These are phyloP conservation scores for Apiotrichum veenhuisii DNA, from an alignment of 1,284 basidiomycete genomes.

Conservation along the genomic window DNA sequence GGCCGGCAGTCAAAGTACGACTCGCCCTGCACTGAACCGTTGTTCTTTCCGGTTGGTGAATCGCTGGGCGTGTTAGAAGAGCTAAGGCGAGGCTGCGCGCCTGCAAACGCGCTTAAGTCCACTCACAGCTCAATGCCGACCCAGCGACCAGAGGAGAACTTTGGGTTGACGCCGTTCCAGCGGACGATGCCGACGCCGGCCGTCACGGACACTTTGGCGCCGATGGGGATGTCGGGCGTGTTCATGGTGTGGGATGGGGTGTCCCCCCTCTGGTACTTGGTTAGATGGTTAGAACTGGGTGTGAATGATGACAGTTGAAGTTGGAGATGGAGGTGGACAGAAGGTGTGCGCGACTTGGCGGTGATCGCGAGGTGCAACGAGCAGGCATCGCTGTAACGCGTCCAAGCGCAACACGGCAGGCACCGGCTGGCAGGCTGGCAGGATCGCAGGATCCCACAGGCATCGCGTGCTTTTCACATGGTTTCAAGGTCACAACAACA, in stretches of 20 bases:
- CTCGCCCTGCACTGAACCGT: slow-evolving; percentile 80
- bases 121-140: slow-evolving; percentile 80
- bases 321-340: background rate
- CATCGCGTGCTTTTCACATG: too few species aligned
- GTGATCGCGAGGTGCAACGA: background rate
- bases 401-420: too few species aligned
- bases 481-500: too few species aligned
- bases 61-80: slow-evolving; percentile 23
- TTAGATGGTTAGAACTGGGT: too few species aligned
- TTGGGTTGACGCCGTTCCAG: slow-evolving; percentile 75
- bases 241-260: slow-evolving; percentile 26
- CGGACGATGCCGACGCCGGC: slow-evolving; percentile 79
- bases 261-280: slow-evolving; percentile 4
- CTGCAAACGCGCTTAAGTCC: background rate
- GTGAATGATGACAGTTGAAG: too few species aligned
- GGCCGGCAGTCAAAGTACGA: slow-evolving; percentile 78
- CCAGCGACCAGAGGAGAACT: slow-evolving; percentile 88
- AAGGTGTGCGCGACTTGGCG: background rate
- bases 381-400: background rate
- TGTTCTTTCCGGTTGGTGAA: slow-evolving; percentile 86
- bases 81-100: too few species aligned
- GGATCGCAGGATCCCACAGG: too few species aligned
- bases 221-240: slow-evolving; percentile 38
- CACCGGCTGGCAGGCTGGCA: too few species aligned
- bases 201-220: slow-evolving; percentile 61